Conservation (phyloP, 2,329 filamentous ascomycete species). For the Mycosphaerella arachidis region DNA sequence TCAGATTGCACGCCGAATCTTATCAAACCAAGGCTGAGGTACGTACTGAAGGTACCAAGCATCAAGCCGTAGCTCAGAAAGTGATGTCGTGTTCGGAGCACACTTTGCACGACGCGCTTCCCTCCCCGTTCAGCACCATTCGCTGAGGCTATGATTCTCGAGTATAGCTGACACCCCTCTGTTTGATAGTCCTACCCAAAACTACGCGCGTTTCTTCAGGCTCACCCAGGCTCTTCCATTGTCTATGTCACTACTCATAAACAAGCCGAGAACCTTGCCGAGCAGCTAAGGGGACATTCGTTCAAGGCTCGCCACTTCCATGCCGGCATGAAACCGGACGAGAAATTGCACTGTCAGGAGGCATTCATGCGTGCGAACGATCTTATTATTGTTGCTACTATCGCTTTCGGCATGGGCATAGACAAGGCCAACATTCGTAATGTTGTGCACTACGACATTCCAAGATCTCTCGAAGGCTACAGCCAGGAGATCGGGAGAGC, state of each 20-base stretch:
- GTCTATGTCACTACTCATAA: slow-evolving; percentile 59
- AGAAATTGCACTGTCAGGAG: slow-evolving; percentile 68
- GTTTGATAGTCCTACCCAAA: slow-evolving; percentile 46
- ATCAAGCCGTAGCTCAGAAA: too few relatives aligned
- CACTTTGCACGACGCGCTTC: too few relatives aligned
- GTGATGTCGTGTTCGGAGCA: too few relatives aligned
- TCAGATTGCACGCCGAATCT: slow-evolving; percentile 51
- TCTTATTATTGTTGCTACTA: slow-evolving; percentile 93
- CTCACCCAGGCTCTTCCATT: slow-evolving; percentile 53
- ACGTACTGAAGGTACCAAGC: too few relatives aligned
- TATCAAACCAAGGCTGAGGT: slow-evolving; percentile 39
- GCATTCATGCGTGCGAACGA: slow-evolving; percentile 75
- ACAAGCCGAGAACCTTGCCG: slow-evolving; percentile 66
- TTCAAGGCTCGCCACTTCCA: slow-evolving; percentile 84
- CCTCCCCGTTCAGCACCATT: too few relatives aligned
- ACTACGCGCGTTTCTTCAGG: slow-evolving; percentile 47
- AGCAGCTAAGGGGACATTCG: slow-evolving; percentile 57
- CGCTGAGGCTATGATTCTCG: too few relatives aligned
- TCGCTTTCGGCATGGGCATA: slow-evolving; percentile 98
- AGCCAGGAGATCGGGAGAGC: slow-evolving; percentile 97
- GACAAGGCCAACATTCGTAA: slow-evolving; percentile 96
- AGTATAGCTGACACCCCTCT: too few relatives aligned
- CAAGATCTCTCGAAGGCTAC: slow-evolving; percentile 94
- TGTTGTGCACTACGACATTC: slow-evolving; percentile 86
- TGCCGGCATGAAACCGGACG: slow-evolving; percentile 64